Base-by-base conservation (phyloP, 148 eudicot genomes). In the Camellia lanceoleosa region DNA sequence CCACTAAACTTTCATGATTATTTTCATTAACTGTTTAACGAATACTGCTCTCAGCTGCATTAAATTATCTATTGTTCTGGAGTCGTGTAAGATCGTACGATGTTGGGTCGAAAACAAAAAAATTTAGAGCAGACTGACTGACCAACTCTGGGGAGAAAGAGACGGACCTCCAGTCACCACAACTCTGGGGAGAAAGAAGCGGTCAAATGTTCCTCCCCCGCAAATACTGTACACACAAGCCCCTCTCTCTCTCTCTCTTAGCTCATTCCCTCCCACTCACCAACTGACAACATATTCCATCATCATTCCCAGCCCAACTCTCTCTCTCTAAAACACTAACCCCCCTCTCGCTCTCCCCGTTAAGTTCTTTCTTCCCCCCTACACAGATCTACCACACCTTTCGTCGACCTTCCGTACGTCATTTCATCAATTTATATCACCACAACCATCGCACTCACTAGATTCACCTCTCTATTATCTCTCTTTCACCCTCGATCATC, bases 351-450 rank as follows among this genome's bases (percentile, higher is more conserved):
- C 69, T 80, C 72, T 42, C 62, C 23, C 4, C 65, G 15, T 44
- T 44, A 38, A 7, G 44, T 56, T 49, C 52, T 41, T 14, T 68
- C 13, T 5, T 18, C 20, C 43, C 59, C 16, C 76, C 23, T 42
- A 54, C 41, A 13, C 2, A 3, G 7, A n/a, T 38, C 43, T 7
- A 14, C 11, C 23, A 16, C 52, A 12, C 78, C 55, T 38, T 18
- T 61, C 68, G 54, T 75, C 78, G 55, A 55, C 78, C 68, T 74
- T 14, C 78, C 30, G 49, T 74, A 74, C 59, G 59, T n/a, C 64
- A 62, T n/a, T 8, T 58, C 49, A 38, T 19, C 44, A 7, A 56
- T 42, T 10, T 74, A 3, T 49, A 19, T 74, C n/a, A 7, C 71
- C 42, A 16, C 71, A 41, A 0, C 52, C 52, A 5, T 44, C 13